Evolutionary conservation across 345 rosid genomes (phyloP), one percentile per base, ranked within the genome.

Genomic region (Arabis hirsuta): DNA sequence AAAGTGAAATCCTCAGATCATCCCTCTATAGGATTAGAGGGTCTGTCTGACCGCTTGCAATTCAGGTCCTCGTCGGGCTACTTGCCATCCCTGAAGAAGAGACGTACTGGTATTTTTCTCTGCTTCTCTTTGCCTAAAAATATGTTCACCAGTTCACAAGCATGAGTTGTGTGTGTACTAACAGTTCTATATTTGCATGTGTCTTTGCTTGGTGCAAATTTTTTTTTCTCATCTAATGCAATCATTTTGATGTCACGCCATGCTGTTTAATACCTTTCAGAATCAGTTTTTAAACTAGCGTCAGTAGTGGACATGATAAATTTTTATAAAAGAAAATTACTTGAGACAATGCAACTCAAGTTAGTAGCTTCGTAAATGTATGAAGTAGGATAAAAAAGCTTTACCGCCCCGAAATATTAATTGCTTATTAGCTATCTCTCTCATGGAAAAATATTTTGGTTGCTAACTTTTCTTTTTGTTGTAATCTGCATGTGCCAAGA

Each of bases 61-160:
- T 86, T 89, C 47, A 89, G 84, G 71, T 81, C 91, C 44, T 76
- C 88, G 74, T 74, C 81, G 75, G 91, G 89, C 60, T 81, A 82
- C 81, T 59, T 83, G 79, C 83, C 90, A 62, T 75, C 86, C 39
- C 77, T 86, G 76, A 90, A 84, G 84, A 88, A 80, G 83, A 86
- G 75, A 24, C 90, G 86, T 61, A 79, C 89, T 62, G 93, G 96
- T 90, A 81, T 19, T 72, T 50, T 32, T 64, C 62, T 69, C 60
- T 64, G 55, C 58, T 74, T 56, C 62, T 73, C 62, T 76, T 75
- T 63, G 54, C 76, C 65, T 75, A 62, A 24, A 48, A 62, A 47
- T 57, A 24, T 70, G 13, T 61, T 62, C 27, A 69, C 56, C 51
- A 14, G 61, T 55, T 43, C 64, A 56, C 54, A 44, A 70, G 55